Evolutionary conservation across 2,329 filamentous ascomycete genomes (phyloP).

Genomic region (Verticillium albo-atrum): DNA sequence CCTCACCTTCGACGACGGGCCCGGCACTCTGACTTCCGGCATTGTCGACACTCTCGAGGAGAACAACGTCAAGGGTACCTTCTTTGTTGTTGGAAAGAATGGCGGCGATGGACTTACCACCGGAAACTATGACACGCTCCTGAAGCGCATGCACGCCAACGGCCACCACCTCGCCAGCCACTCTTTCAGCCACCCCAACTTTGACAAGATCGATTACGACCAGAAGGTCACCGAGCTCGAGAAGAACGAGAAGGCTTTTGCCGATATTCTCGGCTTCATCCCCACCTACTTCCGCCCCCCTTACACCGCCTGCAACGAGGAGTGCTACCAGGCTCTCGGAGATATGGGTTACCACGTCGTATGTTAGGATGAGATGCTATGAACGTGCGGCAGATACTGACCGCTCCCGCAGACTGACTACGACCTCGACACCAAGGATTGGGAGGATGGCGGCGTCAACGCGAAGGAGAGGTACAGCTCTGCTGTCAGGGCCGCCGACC

Average conservation of each 20-base stretch:
- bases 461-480: slow-evolving; percentile 20
- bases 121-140: slow-evolving; percentile 30
- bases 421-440: slow-evolving; percentile 27
- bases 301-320: slow-evolving; percentile 21
- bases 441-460: slow-evolving; percentile 20
- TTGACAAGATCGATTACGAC: slow-evolving; percentile 26
- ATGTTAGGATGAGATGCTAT: slow-evolving; percentile 7
- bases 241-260: slow-evolving; percentile 39
- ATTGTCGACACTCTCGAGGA: slow-evolving; percentile 29
- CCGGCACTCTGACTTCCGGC: slow-evolving; percentile 24
- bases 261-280: slow-evolving; percentile 35
- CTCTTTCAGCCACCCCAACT: slow-evolving; percentile 42
- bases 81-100: slow-evolving; percentile 29
- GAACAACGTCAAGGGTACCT: slow-evolving; percentile 28
- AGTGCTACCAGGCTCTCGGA: slow-evolving; percentile 18
- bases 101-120: slow-evolving; percentile 25
- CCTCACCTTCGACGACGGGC: slow-evolving; percentile 34
- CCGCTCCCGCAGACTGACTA: slow-evolving; percentile 16
- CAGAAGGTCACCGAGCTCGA: slow-evolving; percentile 33
- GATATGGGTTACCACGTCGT: slow-evolving; percentile 29
- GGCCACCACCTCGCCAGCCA: slow-evolving; percentile 46
- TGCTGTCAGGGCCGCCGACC: slow-evolving; percentile 15
- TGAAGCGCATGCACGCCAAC: slow-evolving; percentile 36
- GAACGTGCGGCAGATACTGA: background rate
- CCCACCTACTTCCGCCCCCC: slow-evolving; percentile 44